Evolutionary conservation across 768 basidiomycete species (phyloP), one percentile per base, ranked within the genome.

Genomic region (Neoboletus magnificus): DNA sequence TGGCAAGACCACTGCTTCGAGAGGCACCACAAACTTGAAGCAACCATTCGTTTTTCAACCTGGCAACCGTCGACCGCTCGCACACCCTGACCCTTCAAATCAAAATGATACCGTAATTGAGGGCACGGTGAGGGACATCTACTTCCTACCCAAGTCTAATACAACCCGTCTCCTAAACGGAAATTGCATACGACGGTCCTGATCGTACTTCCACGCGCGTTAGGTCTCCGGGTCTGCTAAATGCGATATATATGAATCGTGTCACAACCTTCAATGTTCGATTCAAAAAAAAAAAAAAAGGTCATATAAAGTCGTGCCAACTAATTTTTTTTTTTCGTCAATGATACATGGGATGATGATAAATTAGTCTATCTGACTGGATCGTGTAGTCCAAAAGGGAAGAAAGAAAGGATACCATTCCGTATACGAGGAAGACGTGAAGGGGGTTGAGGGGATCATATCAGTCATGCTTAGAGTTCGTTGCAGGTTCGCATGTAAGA

Each of bases 291-390:
- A 27, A n/a, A 27, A 27, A 27, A 27, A 27, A 27, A 5, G 29
- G 12, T 33, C 32, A 13, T 32, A 27, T 29, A 50, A 23, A 33
- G 52, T 22, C 27, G 7, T 53, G 49, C 52, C 27, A 37, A 22
- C 35, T 33, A 32, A 29, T 33, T 23, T 32, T n/a, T n/a, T 12
- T 35, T 27, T 23, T 32, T 12, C 6, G 41, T 33, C 23, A 25
- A 33, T 56, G 29, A 27, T 49, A 37, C 49, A 59, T 4, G 44
- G 52, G 47, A 29, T 8, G 33, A 52, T 27, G 43, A 65, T 65
- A 64, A 56, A 58, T 67, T 64, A 61, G 29, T 64, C 51, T 57
- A 61, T 29, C 48, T 64, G 52, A 36, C n/a, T 48, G 53, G n/a
- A 50, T 51, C 52, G 3, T 52, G 53, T 20, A 25, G 25, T 50